phyloP scores from a whole-genome alignment of 768 basidiomycete species.

The Boletus sp. region DNA sequence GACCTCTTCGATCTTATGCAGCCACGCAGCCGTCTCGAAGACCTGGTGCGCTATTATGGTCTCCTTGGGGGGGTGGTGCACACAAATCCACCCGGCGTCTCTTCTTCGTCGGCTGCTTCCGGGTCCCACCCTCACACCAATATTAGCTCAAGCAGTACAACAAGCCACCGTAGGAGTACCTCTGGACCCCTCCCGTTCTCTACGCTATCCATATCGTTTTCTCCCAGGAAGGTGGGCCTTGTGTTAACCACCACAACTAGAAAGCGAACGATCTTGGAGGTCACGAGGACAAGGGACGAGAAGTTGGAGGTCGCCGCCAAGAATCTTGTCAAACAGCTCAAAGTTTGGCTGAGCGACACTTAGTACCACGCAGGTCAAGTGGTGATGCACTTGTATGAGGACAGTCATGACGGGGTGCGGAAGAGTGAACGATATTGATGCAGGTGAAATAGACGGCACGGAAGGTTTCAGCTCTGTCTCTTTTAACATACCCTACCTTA shows the following conservation, averaged over 20 bases:
- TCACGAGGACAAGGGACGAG: constrained; percentile 49
- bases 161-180: background rate
- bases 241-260: constrained; percentile 30
- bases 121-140: background rate
- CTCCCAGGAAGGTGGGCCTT: constrained; percentile 38
- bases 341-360: constrained; percentile 36
- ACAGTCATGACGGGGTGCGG: background rate
- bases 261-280: constrained; percentile 55
- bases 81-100: background rate
- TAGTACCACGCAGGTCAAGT: background rate
- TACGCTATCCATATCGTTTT: constrained; percentile 39
- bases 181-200: constrained; percentile 32
- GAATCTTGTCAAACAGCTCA: constrained; percentile 48
- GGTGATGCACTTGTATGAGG: background rate
- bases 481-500: background rate
- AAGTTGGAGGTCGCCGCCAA: constrained; percentile 54
- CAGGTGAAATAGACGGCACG: background rate
- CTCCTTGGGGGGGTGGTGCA: constrained; percentile 36
- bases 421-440: background rate
- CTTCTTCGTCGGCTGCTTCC: constrained; percentile 2
- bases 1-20: constrained; percentile 78
- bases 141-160: constrained; percentile 4
- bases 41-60: constrained; percentile 53
- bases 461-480: background rate
- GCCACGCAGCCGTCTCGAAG: constrained; percentile 73